Base-by-base conservation (phyloP, 2,329 filamentous ascomycete species). In the Alternaria rosae region DNA sequence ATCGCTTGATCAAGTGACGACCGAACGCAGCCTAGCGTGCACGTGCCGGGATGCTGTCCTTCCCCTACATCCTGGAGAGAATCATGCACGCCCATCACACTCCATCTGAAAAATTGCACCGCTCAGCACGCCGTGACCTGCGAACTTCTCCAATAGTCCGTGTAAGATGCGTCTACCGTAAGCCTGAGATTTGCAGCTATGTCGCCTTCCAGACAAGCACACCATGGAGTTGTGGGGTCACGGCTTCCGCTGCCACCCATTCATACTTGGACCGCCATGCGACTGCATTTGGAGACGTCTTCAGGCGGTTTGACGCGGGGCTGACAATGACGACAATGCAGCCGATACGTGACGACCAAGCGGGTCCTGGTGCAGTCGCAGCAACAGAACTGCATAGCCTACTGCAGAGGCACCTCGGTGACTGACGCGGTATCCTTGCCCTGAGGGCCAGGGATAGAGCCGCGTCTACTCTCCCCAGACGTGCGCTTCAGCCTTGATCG, bases 41-140 rank as follows among this genome's bases (percentile, higher is more conserved):
- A 71, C 67, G 61, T 64, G 42, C 61, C 58, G 43, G 6, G 3
- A 5, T 10, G 15, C 12, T 25, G 25, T 25, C 52, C 23, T 35
- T 51, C 17, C 30, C n/a, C 45, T 35, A 50, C 59, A 66, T 59
- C 68, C 59, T 54, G 57, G 57, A 52, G 64, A 57, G 65, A 62
- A 66, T 70, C 68, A 70, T 73, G 70, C 69, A 71, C 66, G 65
- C 55, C 58, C 61, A 59, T 72, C 67, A 72, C 69, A 67, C 62
- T 59, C 66, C 58, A 44, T 59, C 48, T 44, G 51, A 50, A 62
- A 59, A 54, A 61, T 54, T 62, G 54, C 61, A 59, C 60, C 59
- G 47, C 61, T 51, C 61, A 53, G 57, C 61, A 48, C 57, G 53
- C 51, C 51, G 48, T 52, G 54, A 62, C 54, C 51, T 57, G 57